phyloP scores from a whole-genome alignment of 805 yeast genomes.

The Candida ulmi region DNA sequence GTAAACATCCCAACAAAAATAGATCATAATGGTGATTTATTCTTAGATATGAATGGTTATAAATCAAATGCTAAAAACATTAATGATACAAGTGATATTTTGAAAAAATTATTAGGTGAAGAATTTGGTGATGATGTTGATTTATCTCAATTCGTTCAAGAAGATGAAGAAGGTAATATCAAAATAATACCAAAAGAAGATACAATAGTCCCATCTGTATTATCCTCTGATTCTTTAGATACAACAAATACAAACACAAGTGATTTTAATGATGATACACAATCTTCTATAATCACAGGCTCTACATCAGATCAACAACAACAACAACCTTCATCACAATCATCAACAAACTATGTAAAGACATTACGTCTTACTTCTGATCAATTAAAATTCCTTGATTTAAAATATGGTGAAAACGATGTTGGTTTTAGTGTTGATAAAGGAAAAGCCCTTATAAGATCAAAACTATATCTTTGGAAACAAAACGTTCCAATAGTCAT shows the following conservation, averaged over 20 bases:
- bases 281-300: too few relatives aligned
- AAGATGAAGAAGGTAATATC: conserved; percentile 64
- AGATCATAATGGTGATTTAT: conserved; percentile 84
- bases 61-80: conserved; percentile 79
- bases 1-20: conserved; percentile 83
- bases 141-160: conserved; percentile 38
- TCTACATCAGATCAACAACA: too few relatives aligned
- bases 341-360: conserved; percentile 53
- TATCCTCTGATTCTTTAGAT: conserved; percentile 1
- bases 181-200: conserved; percentile 36
- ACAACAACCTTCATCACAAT: too few relatives aligned
- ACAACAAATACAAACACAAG: conserved; percentile 3
- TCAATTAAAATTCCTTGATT: conserved; percentile 67
- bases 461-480: conserved; percentile 81
- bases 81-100: conserved; percentile 67
- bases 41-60: conserved; percentile 93
- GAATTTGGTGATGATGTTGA: conserved; percentile 60
- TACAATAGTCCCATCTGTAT: conserved; percentile 6
- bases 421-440: conserved; percentile 74
- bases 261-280: too few relatives aligned
- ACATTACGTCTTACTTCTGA: conserved; percentile 89
- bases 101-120: conserved; percentile 67
- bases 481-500: conserved; percentile 84
- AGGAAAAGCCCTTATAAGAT: conserved; percentile 70
- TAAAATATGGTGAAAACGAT: conserved; percentile 75